Base-by-base conservation (phyloP, 164 flowering plant species). In the Berberis thunbergii region DNA sequence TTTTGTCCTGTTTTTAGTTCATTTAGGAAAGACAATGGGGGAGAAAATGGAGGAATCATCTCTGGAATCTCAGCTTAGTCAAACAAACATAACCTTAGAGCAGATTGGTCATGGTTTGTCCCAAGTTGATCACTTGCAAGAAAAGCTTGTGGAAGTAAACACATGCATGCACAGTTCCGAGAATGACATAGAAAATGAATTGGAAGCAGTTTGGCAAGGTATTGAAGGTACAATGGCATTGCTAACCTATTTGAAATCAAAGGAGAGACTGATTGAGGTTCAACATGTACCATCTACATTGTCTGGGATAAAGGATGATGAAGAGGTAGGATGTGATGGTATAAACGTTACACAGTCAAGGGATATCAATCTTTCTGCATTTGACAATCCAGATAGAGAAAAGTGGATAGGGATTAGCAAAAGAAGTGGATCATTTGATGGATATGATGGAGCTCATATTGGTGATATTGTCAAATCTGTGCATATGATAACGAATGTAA, bases 191-290 rank as follows among this genome's bases (percentile, higher is more conserved):
- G 81, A 78, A 65, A 81, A 82, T 77, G 96, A 91, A 74, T 63
- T 87, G n/a, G 90, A 85, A 58, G 78, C 87, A 79, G 86, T 91
- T 45, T 85, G 88, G 86, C 79, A 77, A 67, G 84, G 94, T 75
- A 86, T 87, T 10, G 89, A 84, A 80, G 81, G 90, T 66, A 74
- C 86, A 55, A 79, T 91, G n/a, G 81, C 88, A 10, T 65, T 87
- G 64, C 70, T 95, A 69, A 78, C 86, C 4, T 91, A 81, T 71
- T 81, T 95, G 79, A 87, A 87, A 81, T 76, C 94, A 43, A 89
- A 86, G 75, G 91, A 93, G 2, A 79, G 78, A 68, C 68, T 83
- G 38, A 79, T 89, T 83, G 81, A 86, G 13, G 77, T 81, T 69
- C 96, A 89, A 7, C 81, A 86, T 69, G 74, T 92, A 26, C 26